Percentiles rank a stretch among this genome's conserved stretches.
Conservation (phyloP, 345 rosid genomes). For the Rubroshorea leprosula region DNA sequence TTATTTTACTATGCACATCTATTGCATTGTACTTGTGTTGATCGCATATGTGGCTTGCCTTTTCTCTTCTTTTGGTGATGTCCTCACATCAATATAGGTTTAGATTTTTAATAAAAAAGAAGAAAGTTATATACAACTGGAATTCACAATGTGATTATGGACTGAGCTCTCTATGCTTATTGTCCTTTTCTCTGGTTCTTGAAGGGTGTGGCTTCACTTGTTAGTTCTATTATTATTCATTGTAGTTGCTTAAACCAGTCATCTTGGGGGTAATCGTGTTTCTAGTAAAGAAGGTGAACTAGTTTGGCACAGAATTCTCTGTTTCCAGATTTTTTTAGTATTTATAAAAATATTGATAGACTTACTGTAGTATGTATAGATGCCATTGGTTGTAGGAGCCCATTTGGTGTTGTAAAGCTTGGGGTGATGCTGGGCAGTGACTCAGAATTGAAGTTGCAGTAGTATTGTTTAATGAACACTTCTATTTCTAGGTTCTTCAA, state of each 20-base stretch:
- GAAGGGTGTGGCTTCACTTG: neutral
- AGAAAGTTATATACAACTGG: neutral
- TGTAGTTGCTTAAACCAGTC: too few relatives aligned
- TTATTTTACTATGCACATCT: neutral
- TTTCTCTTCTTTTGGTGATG: neutral
- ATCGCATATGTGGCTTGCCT: neutral
- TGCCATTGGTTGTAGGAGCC: too few relatives aligned
- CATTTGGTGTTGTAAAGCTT: neutral
- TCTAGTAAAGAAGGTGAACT: neutral
- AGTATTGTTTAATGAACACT: neutral
- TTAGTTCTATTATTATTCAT: neutral
- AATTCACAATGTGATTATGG: neutral
- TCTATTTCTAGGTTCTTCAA: neutral
- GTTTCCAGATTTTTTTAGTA: too few relatives aligned
- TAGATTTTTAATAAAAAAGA: neutral
- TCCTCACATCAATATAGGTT: neutral
- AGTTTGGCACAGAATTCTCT: neutral
- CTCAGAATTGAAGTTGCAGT: neutral
- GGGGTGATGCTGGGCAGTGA: neutral
- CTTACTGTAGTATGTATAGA: too few relatives aligned
- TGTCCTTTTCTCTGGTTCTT: neutral
- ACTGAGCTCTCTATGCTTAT: neutral
- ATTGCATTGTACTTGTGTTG: neutral
- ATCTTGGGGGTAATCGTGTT: too few relatives aligned
- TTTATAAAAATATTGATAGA: too few relatives aligned